Base-by-base conservation (phyloP, 1,284 basidiomycete genomes). In the Apiotrichum akiyoshidainum region DNA sequence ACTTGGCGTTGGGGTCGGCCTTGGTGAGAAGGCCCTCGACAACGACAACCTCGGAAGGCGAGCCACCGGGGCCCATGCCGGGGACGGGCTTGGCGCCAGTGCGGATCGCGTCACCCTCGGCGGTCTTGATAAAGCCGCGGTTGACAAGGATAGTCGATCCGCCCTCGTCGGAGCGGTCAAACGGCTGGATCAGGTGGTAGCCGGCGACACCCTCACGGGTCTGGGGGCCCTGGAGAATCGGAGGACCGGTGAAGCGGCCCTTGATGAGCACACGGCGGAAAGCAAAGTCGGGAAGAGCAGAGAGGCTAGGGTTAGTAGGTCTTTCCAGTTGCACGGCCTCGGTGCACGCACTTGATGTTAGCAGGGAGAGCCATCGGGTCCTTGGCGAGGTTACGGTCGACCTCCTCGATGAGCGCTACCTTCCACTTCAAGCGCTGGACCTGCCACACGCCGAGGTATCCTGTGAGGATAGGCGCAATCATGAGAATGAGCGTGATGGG, bases 371-470 rank as follows among this genome's bases (percentile, higher is more conserved):
- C 73, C 59, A 99, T 83, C 0, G 96, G 89, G 39, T 86, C 84
- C 34, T 88, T 83, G 61, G 87, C 83, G 33, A 98, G 80, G 79
- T 98, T 97, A 75, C 90, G 86, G 72, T 97, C 90, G 46, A 99
- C 82, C 71, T 98, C 92, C 65, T 97, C 91, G 65, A 99, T 97
- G 60, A 99, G 82, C 53, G 85, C 84, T 35, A 97, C 81, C 78
- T 99, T 99, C 96, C 96, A 99, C 73, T 91, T 85, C 46, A 99
- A 82, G 44, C 96, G 84, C 68, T 91, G 84, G 35, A 85, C 69
- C 73, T 99, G 95, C 96, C 95, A 99, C 39, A 87, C 86, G 21
- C 95, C 95, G 59, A 99, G 81, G n/a, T 83, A 88, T 65, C 94
- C 92, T 0, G 92, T 92, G 68, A 96, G 86, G 62, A 98, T 79